Evolutionary conservation across 345 rosid genomes (phyloP), one percentile per base, ranked within the genome.

Genomic region (Stellera chamaejasme): DNA sequence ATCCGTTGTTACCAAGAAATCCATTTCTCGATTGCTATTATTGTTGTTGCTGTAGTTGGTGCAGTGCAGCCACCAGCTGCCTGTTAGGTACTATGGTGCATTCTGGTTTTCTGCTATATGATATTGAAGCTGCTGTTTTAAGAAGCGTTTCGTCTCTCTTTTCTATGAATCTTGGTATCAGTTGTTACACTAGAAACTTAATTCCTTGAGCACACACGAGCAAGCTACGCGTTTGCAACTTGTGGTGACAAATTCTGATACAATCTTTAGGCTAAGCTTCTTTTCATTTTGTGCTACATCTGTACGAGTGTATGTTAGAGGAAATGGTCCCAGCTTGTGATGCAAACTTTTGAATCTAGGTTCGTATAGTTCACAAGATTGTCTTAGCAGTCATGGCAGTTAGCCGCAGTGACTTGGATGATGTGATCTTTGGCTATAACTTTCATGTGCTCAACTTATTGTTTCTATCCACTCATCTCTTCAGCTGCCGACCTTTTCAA

Each of bases 331-430:
- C 39, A 52, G 52, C 45, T 59, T 45, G 65, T 63, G 62, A 44
- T 43, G 48, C 58, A 43, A 50, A 58, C 62, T 69, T 66, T 58
- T 53, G 36, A 68, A 65, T 71, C 62, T 45, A 52, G 11, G 56
- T 50, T 61, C 59, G 52, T 48, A 53, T 64, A 63, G 72, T 62
- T 80, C 85, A 78, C 82, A 68, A 62, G 82, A 70, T 61, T 19
- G 51, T 63, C 64, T 70, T 61, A 61, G 72, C 64, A 51, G 75
- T 66, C 66, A 64, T 54, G 75, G 68, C 66, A 64, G 83, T 60
- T 76, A 54, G 72, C 64, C 57, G 66, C 76, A 63, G 56, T 75
- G 59, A 61, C 53, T 66, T 50, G 59, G 43, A 25, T 63, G 59
- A 39, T 60, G 43, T 48, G 59, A 27, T 45, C 57, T 71, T 75